Base-by-base conservation (phyloP, 1,139 yeast genomes). In the Wickerhamomyces sp. region DNA sequence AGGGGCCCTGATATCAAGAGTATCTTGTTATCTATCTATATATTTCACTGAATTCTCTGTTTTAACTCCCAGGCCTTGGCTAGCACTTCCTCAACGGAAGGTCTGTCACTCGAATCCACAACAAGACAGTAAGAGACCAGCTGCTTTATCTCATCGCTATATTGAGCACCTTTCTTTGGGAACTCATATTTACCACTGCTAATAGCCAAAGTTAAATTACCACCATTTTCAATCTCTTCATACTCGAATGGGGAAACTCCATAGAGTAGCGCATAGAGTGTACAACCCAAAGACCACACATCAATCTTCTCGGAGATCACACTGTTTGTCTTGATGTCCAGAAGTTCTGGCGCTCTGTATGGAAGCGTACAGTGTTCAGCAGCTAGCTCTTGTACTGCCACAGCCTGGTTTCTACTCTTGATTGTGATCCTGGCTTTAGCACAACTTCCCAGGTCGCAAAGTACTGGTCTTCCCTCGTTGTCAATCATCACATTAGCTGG, bases 231-330 rank as follows among this genome's bases (percentile, higher is more conserved):
- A 30, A 75, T 70, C 47, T 87, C 93, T 52, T 83, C 77, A 52
- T 86, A 72, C 54, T 88, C 96, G 59, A 89, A 89, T 1, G 97
- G 97, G 2, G 95, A 83, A 26, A 70, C 70, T 1, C 84, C 82
- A 59, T 83, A 89, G 58, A 91, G 70, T 45, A 86, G 62, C 2
- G 89, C 75, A 58, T 83, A 89, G 17, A 87, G 55, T 2, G 87
- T 66, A 53, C 96, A 87, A 0, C 97, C 97, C 23, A 88, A 58
- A 6, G 94, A 82, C 97, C 97, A 89, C 15, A 89, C 75, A 54
- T 89, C 97, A 5, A 84, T 79, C 37, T 74, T 71, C 52, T 84
- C 95, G 40, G 80, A 78, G 30, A 89, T 68, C 5, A 61, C 59
- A 12, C 73, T 57, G 32, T 80, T 79, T 1, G 86, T 74, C 33